Evolutionary conservation across 306 rosid genomes (phyloP).

Genomic region (Fragaria nilgerrensis): DNA sequence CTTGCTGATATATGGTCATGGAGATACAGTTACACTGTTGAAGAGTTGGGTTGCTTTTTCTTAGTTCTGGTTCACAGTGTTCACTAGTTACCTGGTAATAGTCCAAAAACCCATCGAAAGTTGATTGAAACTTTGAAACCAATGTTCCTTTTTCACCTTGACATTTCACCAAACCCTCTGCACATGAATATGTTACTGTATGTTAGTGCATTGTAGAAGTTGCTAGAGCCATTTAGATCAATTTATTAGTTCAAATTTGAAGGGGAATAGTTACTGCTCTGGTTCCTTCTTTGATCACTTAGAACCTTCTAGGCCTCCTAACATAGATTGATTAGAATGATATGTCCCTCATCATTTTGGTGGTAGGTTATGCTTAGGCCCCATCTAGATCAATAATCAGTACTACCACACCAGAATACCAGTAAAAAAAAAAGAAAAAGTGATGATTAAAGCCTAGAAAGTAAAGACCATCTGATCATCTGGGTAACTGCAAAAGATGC

Average conservation of each 20-base stretch:
- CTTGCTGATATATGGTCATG: background rate
- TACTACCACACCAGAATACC: slow-evolving; percentile 1
- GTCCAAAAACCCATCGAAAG: background rate
- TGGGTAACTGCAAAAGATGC: slow-evolving; percentile 8
- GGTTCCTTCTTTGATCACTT: background rate
- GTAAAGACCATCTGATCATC: slow-evolving; percentile 15
- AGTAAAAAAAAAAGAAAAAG: background rate
- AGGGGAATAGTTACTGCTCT: background rate
- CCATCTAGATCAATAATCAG: slow-evolving; percentile 9
- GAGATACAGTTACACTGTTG: background rate
- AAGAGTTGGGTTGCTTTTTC: background rate
- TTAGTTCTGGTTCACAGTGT: background rate
- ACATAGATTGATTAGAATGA: background rate
- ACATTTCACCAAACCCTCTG: background rate
- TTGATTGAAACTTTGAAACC: background rate
- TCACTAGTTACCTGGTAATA: background rate
- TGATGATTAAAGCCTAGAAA: background rate
- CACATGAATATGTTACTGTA: background rate
- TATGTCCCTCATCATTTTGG: slow-evolving; percentile 8
- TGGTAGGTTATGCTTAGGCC: background rate
- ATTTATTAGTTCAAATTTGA: background rate
- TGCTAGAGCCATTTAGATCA: background rate
- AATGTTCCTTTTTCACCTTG: background rate
- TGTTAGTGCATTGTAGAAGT: background rate
- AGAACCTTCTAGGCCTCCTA: slow-evolving; percentile 19